Conservation (phyloP, 116 monocot species). For the Zostera marina region DNA sequence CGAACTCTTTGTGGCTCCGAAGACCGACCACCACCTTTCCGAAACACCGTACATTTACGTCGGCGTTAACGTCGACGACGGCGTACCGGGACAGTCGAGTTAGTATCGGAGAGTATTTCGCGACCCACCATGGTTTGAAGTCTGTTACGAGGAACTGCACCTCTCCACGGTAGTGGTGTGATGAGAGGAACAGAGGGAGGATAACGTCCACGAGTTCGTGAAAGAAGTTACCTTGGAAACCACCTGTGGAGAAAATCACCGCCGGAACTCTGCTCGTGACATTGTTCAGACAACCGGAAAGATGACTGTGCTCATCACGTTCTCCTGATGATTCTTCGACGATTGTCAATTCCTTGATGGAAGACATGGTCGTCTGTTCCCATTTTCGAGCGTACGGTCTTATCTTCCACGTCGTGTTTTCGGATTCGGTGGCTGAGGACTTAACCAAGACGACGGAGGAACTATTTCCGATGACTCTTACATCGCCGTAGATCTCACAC, state of each 20-base stretch:
- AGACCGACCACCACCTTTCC: constrained; percentile 19
- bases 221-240: constrained; percentile 22
- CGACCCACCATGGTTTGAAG: constrained; percentile 13
- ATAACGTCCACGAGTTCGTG: constrained; percentile 21
- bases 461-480: constrained; percentile 8
- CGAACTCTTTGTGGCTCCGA: constrained; percentile 22
- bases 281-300: constrained; percentile 11
- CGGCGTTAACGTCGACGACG: constrained; percentile 11
- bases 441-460: constrained; percentile 3
- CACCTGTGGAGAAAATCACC: constrained; percentile 19
- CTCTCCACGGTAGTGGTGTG: constrained; percentile 10
- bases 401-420: constrained; percentile 9
- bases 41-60: constrained; percentile 19
- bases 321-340: not conserved
- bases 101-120: constrained; percentile 8
- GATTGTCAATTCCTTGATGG: constrained; percentile 8
- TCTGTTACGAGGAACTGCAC: constrained; percentile 17
- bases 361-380: constrained; percentile 11
- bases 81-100: constrained; percentile 5
- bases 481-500: constrained; percentile 12
- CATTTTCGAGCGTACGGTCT: constrained; percentile 22
- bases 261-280: constrained; percentile 11
- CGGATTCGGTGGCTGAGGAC: not conserved
- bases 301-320: too few relatives aligned
- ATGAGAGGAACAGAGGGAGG: constrained; percentile 24